Percentiles rank a stretch among this genome's conserved stretches.
phyloP scores from a whole-genome alignment of 495 filamentous ascomycete genomes.

The Daldinia vernicosa region DNA sequence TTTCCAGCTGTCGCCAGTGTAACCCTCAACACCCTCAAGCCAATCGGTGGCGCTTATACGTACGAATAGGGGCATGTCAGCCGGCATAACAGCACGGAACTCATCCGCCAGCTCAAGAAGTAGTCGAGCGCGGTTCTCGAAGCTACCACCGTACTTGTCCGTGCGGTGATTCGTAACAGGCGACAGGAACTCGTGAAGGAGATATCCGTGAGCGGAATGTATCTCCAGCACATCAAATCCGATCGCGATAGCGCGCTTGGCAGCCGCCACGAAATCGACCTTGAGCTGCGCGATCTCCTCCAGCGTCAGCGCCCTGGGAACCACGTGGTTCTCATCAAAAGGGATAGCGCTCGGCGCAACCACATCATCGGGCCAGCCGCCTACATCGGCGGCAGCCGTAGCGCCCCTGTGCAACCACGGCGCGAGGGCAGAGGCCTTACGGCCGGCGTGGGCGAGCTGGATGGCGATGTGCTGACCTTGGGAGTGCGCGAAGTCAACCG shows the following conservation, averaged over 20 bases:
- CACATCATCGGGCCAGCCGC: slow-evolving; percentile 74
- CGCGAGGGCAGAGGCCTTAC: slow-evolving; percentile 72
- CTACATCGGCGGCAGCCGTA: slow-evolving; percentile 51
- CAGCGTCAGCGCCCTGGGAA: slow-evolving; percentile 60
- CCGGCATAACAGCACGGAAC: slow-evolving; percentile 59
- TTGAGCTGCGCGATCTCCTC: slow-evolving; percentile 61
- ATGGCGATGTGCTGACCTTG: slow-evolving; percentile 75
- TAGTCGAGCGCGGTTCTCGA: slow-evolving; percentile 64
- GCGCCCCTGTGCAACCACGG: slow-evolving; percentile 40
- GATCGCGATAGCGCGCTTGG: slow-evolving; percentile 61
- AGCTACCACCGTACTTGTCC: slow-evolving; percentile 67
- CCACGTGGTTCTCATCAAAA: slow-evolving; percentile 46
- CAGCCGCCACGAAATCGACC: slow-evolving; percentile 60
- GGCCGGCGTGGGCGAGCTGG: slow-evolving; percentile 78
- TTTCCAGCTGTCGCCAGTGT: slow-evolving; percentile 61
- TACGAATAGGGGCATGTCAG: slow-evolving; percentile 66
- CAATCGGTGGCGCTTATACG: slow-evolving; percentile 73
- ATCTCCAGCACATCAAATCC: slow-evolving; percentile 66
- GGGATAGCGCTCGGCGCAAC: slow-evolving; percentile 61
- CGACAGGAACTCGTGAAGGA: slow-evolving; percentile 69
- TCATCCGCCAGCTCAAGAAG: slow-evolving; percentile 60
- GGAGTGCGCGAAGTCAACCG: slow-evolving; percentile 73
- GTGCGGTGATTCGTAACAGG: slow-evolving; percentile 64
- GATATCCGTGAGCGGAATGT: slow-evolving; percentile 66
- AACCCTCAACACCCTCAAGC: slow-evolving; percentile 58